Percentiles rank a stretch among this genome's conserved stretches.
These are phyloP conservation scores for Jaapia argillacea DNA, from an alignment of 768 basidiomycete species.

Conservation along the genomic window DNA sequence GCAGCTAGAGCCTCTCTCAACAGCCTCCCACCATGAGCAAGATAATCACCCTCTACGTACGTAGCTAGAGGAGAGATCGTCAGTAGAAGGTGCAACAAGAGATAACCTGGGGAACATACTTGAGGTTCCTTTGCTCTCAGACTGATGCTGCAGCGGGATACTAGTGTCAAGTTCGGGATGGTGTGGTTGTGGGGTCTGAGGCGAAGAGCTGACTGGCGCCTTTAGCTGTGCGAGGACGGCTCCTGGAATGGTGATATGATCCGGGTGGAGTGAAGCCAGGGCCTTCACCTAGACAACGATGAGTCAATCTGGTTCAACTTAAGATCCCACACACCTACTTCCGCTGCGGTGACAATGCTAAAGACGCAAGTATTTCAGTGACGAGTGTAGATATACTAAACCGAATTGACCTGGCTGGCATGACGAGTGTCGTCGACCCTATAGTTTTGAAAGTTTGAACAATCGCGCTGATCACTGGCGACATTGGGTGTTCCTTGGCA, in stretches of 20 bases:
- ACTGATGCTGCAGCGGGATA: constrained; percentile 1
- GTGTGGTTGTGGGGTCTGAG: constrained; percentile 3
- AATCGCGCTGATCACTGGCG: constrained; percentile 27
- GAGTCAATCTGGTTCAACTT: too few species aligned
- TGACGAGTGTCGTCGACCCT: constrained; percentile 30
- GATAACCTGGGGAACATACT: constrained; percentile 4
- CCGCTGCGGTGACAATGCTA: constrained; percentile 30
- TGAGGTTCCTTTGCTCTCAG: neutral
- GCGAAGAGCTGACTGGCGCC: neutral
- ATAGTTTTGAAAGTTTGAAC: constrained; percentile 25
- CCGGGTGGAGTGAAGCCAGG: constrained; percentile 27
- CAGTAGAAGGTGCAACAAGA: too few species aligned
- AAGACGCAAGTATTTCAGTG: neutral
- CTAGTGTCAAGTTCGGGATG: constrained; percentile 3
- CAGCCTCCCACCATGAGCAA: constrained; percentile 22
- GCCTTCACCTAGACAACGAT: constrained; percentile 28
- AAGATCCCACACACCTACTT: too few species aligned
- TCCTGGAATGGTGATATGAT: constrained; percentile 34
- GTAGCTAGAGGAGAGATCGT: neutral
- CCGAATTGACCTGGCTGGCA: constrained; percentile 35
- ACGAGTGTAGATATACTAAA: neutral
- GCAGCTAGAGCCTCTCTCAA: constrained; percentile 25
- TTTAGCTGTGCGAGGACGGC: constrained; percentile 28
- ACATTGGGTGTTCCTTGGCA: constrained; percentile 31
- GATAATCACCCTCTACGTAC: constrained; percentile 19